These are phyloP conservation scores for Calycina marina DNA, from an alignment of 2,329 filamentous ascomycete species.

Conservation along the genomic window DNA sequence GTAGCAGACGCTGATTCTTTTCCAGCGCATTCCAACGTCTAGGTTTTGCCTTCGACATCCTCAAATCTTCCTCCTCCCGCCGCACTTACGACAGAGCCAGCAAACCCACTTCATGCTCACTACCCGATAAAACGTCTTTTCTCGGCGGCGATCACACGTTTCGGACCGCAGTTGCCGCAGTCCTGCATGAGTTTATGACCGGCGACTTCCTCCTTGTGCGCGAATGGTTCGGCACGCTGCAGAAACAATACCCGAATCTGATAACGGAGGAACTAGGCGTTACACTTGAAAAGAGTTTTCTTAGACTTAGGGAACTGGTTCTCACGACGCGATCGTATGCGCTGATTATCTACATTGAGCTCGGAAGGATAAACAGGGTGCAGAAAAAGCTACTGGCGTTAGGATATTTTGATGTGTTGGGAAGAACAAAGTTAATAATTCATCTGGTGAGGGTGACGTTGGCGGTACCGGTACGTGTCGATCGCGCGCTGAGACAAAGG, in stretches of 20 bases:
- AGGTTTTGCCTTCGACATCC: constrained; percentile 27
- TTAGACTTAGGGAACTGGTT: constrained; percentile 24
- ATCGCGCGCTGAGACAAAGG: constrained; percentile 24
- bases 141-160: constrained; percentile 26
- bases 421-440: constrained; percentile 24
- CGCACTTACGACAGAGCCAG: constrained; percentile 25
- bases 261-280: constrained; percentile 24
- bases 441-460: constrained; percentile 26
- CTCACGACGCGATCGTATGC: constrained; percentile 26
- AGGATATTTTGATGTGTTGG: constrained; percentile 26
- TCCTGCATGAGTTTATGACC: constrained; percentile 26
- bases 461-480: constrained; percentile 26
- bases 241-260: constrained; percentile 24
- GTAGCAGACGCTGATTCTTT: not conserved
- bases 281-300: constrained; percentile 24
- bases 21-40: constrained; percentile 26
- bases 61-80: constrained; percentile 25
- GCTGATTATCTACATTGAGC: constrained; percentile 25
- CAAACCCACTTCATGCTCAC: constrained; percentile 15
- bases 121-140: constrained; percentile 22
- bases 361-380: constrained; percentile 25
- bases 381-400: constrained; percentile 25
- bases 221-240: constrained; percentile 22
- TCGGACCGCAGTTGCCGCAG: constrained; percentile 23
- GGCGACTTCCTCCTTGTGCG: constrained; percentile 26